Percentiles rank a stretch among this genome's conserved stretches.
These are phyloP conservation scores for Evernia prunastri DNA, from an alignment of 495 filamentous ascomycete genomes.

Conservation along the genomic window DNA sequence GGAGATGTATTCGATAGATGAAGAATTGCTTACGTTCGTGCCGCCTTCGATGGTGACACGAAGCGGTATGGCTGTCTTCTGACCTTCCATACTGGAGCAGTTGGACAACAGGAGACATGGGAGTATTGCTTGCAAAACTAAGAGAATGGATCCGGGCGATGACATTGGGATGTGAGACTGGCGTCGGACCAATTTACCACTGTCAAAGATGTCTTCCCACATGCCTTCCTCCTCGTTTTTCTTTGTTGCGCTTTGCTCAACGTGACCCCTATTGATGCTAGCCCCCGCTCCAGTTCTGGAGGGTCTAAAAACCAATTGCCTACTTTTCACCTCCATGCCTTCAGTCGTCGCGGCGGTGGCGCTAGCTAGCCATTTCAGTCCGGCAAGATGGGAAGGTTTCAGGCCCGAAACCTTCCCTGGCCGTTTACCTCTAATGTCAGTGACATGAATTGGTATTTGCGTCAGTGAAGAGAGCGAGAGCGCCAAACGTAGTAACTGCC, in stretches of 20 bases:
- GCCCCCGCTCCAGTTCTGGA: neutral
- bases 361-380: slow-evolving; percentile 57
- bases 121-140: slow-evolving; percentile 79
- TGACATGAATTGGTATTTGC: slow-evolving; percentile 55
- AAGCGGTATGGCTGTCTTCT: slow-evolving; percentile 20
- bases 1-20: slow-evolving; percentile 67
- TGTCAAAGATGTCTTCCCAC: slow-evolving; percentile 22
- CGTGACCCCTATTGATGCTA: neutral
- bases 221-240: slow-evolving; percentile 1
- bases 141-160: slow-evolving; percentile 44
- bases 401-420: slow-evolving; percentile 49
- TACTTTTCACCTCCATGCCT: slow-evolving; percentile 33
- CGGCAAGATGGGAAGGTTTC: slow-evolving; percentile 68
- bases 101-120: slow-evolving; percentile 55
- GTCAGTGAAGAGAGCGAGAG: slow-evolving; percentile 63
- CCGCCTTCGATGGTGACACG: slow-evolving; percentile 63
- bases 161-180: slow-evolving; percentile 30
- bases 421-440: slow-evolving; percentile 65
- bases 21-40: slow-evolving; percentile 67
- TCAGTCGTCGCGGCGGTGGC: slow-evolving; percentile 50
- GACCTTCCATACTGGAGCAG: neutral
- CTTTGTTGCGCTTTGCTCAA: neutral
- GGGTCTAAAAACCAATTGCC: slow-evolving; percentile 34
- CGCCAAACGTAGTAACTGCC: slow-evolving; percentile 72
- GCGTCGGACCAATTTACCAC: slow-evolving; percentile 17